A percentile compares a stretch with the other conserved stretches of the same genome.
Evolutionary conservation across 1,139 yeast species (phyloP).

Genomic region (Hyphopichia buzzinii): DNA sequence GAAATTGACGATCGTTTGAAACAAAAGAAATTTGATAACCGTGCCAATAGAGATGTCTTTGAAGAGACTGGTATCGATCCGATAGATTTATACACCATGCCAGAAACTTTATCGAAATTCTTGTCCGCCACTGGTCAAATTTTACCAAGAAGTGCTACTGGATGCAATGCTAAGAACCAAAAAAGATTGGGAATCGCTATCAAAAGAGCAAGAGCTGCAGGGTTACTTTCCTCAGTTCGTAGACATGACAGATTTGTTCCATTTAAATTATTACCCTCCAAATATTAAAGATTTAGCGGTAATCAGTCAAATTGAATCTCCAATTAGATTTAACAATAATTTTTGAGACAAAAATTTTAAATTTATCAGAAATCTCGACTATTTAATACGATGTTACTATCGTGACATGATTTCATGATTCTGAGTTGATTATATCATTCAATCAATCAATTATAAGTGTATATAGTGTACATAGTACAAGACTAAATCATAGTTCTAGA

Average conservation of each 20-base stretch:
- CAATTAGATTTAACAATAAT: no score
- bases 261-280: conserved; percentile 23
- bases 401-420: no score
- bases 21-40: conserved; percentile 10
- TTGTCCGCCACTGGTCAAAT: conserved; percentile 66
- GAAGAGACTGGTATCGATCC: conserved; percentile 62
- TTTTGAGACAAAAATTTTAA: no score
- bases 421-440: no score
- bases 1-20: conserved; percentile 33
- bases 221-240: conserved; percentile 62
- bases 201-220: conserved; percentile 67
- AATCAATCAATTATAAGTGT: not conserved
- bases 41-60: conserved; percentile 38
- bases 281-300: no score
- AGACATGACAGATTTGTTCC: conserved; percentile 50
- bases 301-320: no score
- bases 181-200: conserved; percentile 64
- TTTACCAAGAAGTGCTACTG: conserved; percentile 64
- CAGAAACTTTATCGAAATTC: conserved; percentile 58
- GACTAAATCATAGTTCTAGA: not conserved
- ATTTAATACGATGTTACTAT: no score
- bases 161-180: conserved; percentile 60
- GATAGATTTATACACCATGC: conserved; percentile 61
- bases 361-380: no score
- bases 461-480: not conserved